A percentile compares a stretch with the other conserved stretches of the same genome.
phyloP scores from a whole-genome alignment of 176 grass and related monocot species.

The Otatea glauca region DNA sequence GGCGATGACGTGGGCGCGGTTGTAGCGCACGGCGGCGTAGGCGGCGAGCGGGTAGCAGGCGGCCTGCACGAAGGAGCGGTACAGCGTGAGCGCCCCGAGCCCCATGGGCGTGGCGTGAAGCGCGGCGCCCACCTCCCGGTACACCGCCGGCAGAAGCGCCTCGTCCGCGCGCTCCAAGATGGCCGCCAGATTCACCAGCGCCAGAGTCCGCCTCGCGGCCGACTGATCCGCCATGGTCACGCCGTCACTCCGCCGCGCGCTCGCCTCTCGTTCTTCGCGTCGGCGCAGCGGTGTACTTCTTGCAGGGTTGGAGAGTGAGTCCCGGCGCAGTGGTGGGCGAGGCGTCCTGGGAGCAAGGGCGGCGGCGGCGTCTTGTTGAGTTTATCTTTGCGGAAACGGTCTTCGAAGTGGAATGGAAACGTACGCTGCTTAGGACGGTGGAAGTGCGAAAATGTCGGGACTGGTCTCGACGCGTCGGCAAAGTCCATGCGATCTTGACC shows the following conservation, averaged over 20 bases:
- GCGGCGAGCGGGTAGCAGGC: slow-evolving; percentile 84
- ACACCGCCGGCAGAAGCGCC: slow-evolving; percentile 80
- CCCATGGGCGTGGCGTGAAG: slow-evolving; percentile 69
- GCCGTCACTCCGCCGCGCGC: not conserved
- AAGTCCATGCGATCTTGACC: too few species aligned
- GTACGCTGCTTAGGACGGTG: too few species aligned
- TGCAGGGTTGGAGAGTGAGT: too few species aligned
- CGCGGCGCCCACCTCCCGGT: slow-evolving; percentile 77
- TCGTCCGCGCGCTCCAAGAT: slow-evolving; percentile 94
- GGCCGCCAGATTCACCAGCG: slow-evolving; percentile 75
- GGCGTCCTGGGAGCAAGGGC: not conserved
- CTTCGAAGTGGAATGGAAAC: too few species aligned
- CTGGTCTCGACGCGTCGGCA: too few species aligned
- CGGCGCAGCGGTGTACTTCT: too few species aligned
- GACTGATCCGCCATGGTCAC: not conserved
- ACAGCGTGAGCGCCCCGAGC: slow-evolving; percentile 79
- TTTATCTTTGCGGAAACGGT: too few species aligned
- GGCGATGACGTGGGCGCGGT: slow-evolving; percentile 84
- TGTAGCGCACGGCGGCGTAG: slow-evolving; percentile 70
- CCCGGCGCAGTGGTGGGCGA: too few species aligned
- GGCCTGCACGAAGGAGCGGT: slow-evolving; percentile 79
- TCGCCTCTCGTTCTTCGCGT: not conserved
- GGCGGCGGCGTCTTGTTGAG: not conserved
- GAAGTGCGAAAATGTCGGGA: too few species aligned
- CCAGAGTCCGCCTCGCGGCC: slow-evolving; percentile 49